Evolutionary conservation across 2,329 filamentous ascomycete species (phyloP).

Genomic region (Penicillium frequentans): DNA sequence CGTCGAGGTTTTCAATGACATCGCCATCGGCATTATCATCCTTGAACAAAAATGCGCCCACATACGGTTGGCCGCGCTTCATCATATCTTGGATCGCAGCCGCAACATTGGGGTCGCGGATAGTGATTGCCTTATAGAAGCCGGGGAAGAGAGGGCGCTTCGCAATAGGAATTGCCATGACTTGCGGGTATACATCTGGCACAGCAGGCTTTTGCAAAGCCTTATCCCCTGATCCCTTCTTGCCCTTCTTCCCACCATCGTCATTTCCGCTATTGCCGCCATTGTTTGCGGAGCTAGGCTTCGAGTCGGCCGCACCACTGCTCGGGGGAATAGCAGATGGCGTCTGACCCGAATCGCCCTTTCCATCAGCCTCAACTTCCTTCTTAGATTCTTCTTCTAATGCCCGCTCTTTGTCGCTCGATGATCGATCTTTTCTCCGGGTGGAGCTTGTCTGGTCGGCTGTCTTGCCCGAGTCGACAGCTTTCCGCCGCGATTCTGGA

Average conservation of each 20-base stretch:
- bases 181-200: conserved; percentile 94
- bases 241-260: conserved; percentile 68
- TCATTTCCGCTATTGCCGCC: conserved; percentile 54
- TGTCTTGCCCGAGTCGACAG: conserved; percentile 38
- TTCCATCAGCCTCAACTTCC: conserved; percentile 41
- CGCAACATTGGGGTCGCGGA: conserved; percentile 87
- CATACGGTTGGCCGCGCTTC: conserved; percentile 94
- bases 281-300: conserved; percentile 56
- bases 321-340: conserved; percentile 43
- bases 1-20: conserved; percentile 82
- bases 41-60: conserved; percentile 95
- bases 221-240: conserved; percentile 67
- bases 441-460: conserved; percentile 26
- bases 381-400: conserved; percentile 44
- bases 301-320: conserved; percentile 39
- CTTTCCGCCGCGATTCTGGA: conserved; percentile 43
- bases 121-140: conserved; percentile 98
- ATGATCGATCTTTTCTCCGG: conserved; percentile 43
- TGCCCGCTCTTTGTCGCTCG: conserved; percentile 38
- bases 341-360: conserved; percentile 51
- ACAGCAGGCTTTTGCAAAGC: conserved; percentile 84
- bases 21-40: conserved; percentile 93
- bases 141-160: conserved; percentile 93
- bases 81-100: conserved; percentile 94
- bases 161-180: conserved; percentile 94